Conservation (phyloP, 768 basidiomycete species). For the Trametes meyenii region DNA sequence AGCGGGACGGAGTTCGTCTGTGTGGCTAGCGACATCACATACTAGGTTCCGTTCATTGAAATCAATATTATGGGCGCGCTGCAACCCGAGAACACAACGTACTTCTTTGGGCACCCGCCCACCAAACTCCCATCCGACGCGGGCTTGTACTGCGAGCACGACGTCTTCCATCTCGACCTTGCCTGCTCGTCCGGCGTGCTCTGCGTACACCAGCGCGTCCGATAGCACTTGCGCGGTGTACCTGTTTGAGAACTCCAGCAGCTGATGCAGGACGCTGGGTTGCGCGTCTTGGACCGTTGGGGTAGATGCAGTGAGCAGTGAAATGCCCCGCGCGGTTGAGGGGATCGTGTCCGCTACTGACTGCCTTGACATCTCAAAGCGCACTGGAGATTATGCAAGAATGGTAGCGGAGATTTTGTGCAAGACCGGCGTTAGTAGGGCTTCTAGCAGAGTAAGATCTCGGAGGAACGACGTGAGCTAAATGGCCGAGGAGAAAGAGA, state of each 20-base stretch:
- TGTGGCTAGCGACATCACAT: slow-evolving; percentile 75
- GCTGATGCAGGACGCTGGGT: slow-evolving; percentile 83
- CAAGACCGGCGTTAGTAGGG: background rate
- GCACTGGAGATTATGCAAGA: background rate
- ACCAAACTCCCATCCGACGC: slow-evolving; percentile 92
- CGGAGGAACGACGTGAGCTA: background rate
- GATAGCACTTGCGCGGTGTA: slow-evolving; percentile 83
- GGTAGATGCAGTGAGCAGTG: slow-evolving; percentile 79
- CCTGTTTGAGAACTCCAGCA: slow-evolving; percentile 84
- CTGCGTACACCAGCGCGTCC: slow-evolving; percentile 85
- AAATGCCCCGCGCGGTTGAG: slow-evolving; percentile 84
- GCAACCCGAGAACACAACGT: slow-evolving; percentile 17
- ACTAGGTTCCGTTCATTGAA: slow-evolving; percentile 43
- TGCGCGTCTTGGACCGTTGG: slow-evolving; percentile 86
- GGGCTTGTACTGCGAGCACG: slow-evolving; percentile 79
- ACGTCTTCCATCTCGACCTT: slow-evolving; percentile 87
- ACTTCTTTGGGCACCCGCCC: slow-evolving; percentile 91
- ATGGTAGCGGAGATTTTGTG: no score
- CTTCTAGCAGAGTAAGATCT: background rate
- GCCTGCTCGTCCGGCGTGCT: slow-evolving; percentile 77
- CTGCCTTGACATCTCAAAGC: slow-evolving; percentile 43
- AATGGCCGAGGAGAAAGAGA: background rate
- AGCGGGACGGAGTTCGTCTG: slow-evolving; percentile 82
- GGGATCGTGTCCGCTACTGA: slow-evolving; percentile 67
- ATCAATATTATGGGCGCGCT: no score